Base-by-base conservation (phyloP, 768 basidiomycete genomes). In the Neoboletus brunneissimus region DNA sequence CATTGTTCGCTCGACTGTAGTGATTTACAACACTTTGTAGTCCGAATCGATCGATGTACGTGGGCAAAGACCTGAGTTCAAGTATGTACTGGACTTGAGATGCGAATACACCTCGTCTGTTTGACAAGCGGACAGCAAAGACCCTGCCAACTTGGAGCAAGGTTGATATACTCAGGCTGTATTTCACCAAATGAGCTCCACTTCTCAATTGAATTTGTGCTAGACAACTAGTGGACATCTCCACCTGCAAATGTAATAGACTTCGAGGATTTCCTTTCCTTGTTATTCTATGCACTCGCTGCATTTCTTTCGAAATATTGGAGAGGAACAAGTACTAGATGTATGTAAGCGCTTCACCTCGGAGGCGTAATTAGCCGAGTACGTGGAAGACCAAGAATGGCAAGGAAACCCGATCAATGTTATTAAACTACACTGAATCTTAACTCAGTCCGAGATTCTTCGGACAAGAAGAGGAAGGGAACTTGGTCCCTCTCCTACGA, bases 391-490 rank as follows among this genome's bases (percentile, higher is more conserved):
- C 16, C 52, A 48, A 59, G 22, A 48, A 41, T 1, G n/a, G 37
- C 54, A 40, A 54, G 22, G 13, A 34, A 18, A 25, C 35, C 8
- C 7, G 23, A 31, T 35, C 32, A n/a, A 42, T 1, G 13, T 25
- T 18, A 40, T 29, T 44, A 46, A 18, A 55, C 29, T 42, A 40
- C 18, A 49, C 23, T 29, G 43, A n/a, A 31, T 15, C 54, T 25
- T 25, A 53, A 48, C 4, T 66, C 29, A 70, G 25, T 58, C 65
- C 38, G 50, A 47, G 32, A 72, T 44, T 50, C 60, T 72, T 48
- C 58, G 77, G 50, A 85, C 76, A 32, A 77, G 58, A 51, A 85
- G 73, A 40, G 85, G 84, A 40, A 87, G 76, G 13, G 82, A 83
- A 58, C 83, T 86, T 11, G 74, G 67, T 1, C 72, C 74, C 60